Conservation (phyloP, 495 filamentous ascomycete species). For the Hypoxylon rickii region DNA sequence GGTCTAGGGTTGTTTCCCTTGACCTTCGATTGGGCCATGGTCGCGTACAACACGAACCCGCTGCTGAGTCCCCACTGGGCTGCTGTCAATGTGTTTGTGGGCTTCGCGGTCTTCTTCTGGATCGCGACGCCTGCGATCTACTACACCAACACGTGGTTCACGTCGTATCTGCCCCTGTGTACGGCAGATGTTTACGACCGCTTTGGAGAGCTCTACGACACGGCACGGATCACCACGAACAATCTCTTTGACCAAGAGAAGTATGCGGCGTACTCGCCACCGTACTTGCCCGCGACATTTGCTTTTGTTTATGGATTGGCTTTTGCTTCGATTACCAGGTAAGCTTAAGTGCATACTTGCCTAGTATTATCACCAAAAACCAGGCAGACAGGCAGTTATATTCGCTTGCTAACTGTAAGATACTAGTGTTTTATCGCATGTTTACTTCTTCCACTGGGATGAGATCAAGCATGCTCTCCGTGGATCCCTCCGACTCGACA, state of each 20-base stretch:
- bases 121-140: slow-evolving; percentile 41
- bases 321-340: slow-evolving; percentile 46
- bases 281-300: slow-evolving; percentile 35
- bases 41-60: slow-evolving; percentile 37
- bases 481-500: slow-evolving; percentile 42
- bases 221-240: slow-evolving; percentile 25
- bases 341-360: slow-evolving; percentile 32
- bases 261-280: slow-evolving; percentile 35
- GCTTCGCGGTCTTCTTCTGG: slow-evolving; percentile 38
- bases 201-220: slow-evolving; percentile 35
- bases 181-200: slow-evolving; percentile 37
- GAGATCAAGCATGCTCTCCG: slow-evolving; percentile 32
- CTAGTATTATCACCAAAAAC: slow-evolving; percentile 22
- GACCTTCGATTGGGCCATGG: slow-evolving; percentile 39
- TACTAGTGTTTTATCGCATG: slow-evolving; percentile 37
- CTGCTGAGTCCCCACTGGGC: slow-evolving; percentile 36
- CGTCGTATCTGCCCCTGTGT: slow-evolving; percentile 34
- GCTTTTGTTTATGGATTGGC: slow-evolving; percentile 38
- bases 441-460: slow-evolving; percentile 36
- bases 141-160: slow-evolving; percentile 40
- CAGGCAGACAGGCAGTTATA: background rate
- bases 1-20: slow-evolving; percentile 38
- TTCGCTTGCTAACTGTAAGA: slow-evolving; percentile 34
- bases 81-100: slow-evolving; percentile 33
- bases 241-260: slow-evolving; percentile 34